phyloP scores from a whole-genome alignment of 208 protist species.

The Trypanosoma lewisi region DNA sequence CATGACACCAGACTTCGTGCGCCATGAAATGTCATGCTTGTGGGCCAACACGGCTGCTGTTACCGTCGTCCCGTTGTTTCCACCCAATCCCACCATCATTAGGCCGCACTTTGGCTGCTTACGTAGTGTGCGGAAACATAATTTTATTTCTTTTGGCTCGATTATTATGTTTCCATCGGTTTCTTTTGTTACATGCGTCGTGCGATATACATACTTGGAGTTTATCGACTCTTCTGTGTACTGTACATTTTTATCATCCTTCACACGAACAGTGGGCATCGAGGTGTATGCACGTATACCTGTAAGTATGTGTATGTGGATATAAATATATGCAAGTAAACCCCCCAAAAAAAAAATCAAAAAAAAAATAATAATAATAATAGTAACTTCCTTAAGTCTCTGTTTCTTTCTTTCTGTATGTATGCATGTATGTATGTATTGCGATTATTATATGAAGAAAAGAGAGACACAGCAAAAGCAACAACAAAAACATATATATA shows the following conservation, averaged over 20 bases:
- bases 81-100: conserved; percentile 97
- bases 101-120: conserved; percentile 85
- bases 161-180: conserved; percentile 53
- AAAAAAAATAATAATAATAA: conserved; percentile 22
- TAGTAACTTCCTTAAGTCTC: conserved; percentile 16
- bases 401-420: neutral
- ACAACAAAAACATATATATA: neutral
- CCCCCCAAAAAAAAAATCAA: too few species aligned
- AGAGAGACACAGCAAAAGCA: neutral
- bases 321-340: too few species aligned
- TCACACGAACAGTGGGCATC: conserved; percentile 50
- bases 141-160: conserved; percentile 55
- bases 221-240: conserved; percentile 84
- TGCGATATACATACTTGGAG: conserved; percentile 83
- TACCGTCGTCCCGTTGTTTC: conserved; percentile 99
- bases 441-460: too few species aligned
- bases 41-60: conserved; percentile 97
- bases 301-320: too few species aligned
- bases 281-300: too few species aligned
- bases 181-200: conserved; percentile 49
- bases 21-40: conserved; percentile 91
- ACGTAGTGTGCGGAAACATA: conserved; percentile 90
- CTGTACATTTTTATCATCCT: conserved; percentile 44
- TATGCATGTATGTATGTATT: neutral
- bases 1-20: conserved; percentile 88